phyloP scores from a whole-genome alignment of 768 basidiomycete genomes.

The Mycena capillaripes region DNA sequence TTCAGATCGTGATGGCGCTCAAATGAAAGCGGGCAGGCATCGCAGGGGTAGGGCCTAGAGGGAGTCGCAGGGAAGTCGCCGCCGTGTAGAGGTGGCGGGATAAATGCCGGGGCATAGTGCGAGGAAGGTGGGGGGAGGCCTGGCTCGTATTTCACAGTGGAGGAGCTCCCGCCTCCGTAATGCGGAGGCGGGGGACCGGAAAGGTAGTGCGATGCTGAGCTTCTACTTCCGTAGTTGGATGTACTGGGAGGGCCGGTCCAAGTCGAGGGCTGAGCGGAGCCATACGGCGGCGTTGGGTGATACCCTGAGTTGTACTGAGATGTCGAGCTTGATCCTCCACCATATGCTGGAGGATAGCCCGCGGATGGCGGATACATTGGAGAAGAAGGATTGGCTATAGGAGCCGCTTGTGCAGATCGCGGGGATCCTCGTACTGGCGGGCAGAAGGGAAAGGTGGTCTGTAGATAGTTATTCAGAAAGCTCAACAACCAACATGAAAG shows the following conservation, averaged over 20 bases:
- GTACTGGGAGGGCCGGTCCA: not conserved
- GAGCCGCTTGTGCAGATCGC: conserved; percentile 7
- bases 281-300: conserved; percentile 6
- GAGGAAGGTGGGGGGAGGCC: not conserved
- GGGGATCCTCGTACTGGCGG: conserved; percentile 27
- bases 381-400: not conserved
- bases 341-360: conserved; percentile 1
- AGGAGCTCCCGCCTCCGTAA: not conserved
- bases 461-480: not conserved
- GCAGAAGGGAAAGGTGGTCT: conserved; percentile 36
- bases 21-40: conserved; percentile 84
- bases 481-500: not conserved
- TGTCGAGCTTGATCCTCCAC: not conserved
- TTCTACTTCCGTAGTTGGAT: not conserved
- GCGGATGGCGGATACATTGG: not conserved
- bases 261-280: not conserved
- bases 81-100: conserved; percentile 20
- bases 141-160: not conserved
- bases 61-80: conserved; percentile 69
- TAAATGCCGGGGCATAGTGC: not conserved
- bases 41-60: conserved; percentile 73
- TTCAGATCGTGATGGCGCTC: conserved; percentile 90
- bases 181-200: not conserved
- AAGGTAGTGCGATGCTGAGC: not conserved
- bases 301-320: not conserved